Evolutionary conservation across 1,139 yeast species (phyloP), one percentile per base, ranked within the genome.

Genomic region (Saccharomyces hybrid): DNA sequence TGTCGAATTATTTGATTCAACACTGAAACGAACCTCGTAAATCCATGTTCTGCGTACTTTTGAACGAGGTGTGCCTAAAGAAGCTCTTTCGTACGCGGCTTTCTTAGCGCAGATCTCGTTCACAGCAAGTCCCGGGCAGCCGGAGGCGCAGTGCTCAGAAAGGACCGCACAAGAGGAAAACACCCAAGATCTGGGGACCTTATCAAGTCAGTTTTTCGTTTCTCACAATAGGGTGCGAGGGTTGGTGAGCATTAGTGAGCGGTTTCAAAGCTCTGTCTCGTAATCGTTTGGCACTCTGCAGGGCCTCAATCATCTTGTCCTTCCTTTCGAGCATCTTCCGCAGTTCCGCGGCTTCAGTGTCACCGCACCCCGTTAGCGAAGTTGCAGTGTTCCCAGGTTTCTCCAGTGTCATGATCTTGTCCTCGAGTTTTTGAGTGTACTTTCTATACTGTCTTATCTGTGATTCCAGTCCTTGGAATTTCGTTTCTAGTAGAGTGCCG

Each of bases 221-320:
- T 32, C 25, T 20, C 1, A 48, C 41, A 23, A 47, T 14, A 20
- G 49, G 16, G 28, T 13, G 48, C 31, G 48, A n/a, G 11, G 47
- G 1, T 11, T 38, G 44, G 5, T 38, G 44, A 2, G 44, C 25
- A 38, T 38, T 38, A 38, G 25, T 16, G 44, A 38, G 44, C 25
- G 44, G 44, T 38, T 38, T 38, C 25, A 38, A 38, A 65, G 74
- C 42, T 74, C 73, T 60, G 32, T 72, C 76, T 38, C 86, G 73
- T 51, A 81, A 70, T 58, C 81, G 74, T 42, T 80, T 75, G 1
- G 85, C 79, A 54, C 83, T 80, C 47, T 84, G 82, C 50, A 90
- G 73, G 8, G 95, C 90, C 58, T 80, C 80, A 55, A 90, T 88
- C 58, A 90, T 83, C 51, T 84, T 84, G 61, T 89, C 96, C 67